phyloP scores from a whole-genome alignment of 2,329 filamentous ascomycete species.

The Colletotrichum euphorbiae region DNA sequence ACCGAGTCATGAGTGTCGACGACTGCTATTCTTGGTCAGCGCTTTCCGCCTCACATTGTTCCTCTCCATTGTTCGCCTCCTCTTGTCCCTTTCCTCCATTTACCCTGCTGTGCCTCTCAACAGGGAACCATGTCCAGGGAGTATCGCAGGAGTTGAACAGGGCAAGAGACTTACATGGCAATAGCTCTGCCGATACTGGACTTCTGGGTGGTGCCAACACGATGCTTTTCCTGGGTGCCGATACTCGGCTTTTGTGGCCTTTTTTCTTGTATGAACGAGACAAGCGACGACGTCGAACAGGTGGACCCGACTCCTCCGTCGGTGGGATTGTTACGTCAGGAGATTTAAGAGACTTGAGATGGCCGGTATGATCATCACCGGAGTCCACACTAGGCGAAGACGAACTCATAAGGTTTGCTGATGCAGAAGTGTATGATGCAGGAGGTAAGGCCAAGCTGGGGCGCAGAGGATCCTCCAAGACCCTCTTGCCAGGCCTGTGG shows the following conservation, averaged over 20 bases:
- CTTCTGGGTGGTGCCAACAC: background rate
- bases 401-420: background rate
- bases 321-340: background rate
- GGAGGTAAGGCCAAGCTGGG: constrained; percentile 3
- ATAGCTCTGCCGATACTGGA: constrained; percentile 1
- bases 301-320: background rate
- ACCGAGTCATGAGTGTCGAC: background rate
- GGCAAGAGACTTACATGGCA: constrained; percentile 10
- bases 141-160: background rate
- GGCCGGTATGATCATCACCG: background rate
- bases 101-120: background rate
- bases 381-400: background rate
- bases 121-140: background rate
- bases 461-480: background rate
- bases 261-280: background rate
- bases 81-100: background rate
- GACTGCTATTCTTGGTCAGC: constrained; percentile 3
- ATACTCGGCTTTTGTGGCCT: background rate
- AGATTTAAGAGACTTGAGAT: background rate
- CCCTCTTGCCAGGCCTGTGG: constrained; percentile 19
- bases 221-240: too few relatives aligned
- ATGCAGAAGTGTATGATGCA: background rate
- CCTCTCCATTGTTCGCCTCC: background rate
- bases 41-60: background rate
- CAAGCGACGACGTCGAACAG: constrained; percentile 21